Conservation (phyloP, 768 basidiomycete species). For the Termitomyces sp. region DNA sequence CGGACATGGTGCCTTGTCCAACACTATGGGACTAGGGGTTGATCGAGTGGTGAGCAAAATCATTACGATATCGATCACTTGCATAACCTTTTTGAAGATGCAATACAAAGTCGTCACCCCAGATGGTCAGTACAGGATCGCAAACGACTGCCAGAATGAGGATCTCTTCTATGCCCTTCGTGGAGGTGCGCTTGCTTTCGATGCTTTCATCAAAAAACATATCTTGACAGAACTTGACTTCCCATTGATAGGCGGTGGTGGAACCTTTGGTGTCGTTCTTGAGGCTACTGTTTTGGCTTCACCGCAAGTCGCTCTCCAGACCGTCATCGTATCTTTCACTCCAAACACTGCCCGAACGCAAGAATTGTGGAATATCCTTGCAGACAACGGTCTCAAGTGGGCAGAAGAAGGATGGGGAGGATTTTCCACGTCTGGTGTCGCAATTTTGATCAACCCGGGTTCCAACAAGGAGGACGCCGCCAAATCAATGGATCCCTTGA, state of each 20-base stretch:
- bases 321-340: slow-evolving; percentile 30
- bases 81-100: slow-evolving; percentile 24
- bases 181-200: slow-evolving; percentile 26
- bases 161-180: slow-evolving; percentile 56
- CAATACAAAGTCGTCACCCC: slow-evolving; percentile 54
- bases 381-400: slow-evolving; percentile 37
- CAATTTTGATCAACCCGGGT: slow-evolving; percentile 43
- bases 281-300: slow-evolving; percentile 34
- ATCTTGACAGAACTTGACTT: background rate
- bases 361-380: slow-evolving; percentile 33
- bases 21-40: slow-evolving; percentile 42
- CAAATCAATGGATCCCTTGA: slow-evolving; percentile 37
- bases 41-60: slow-evolving; percentile 37
- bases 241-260: slow-evolving; percentile 34
- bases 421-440: slow-evolving; percentile 31
- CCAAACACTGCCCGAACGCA: slow-evolving; percentile 22
- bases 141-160: slow-evolving; percentile 45
- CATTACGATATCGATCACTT: background rate
- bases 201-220: background rate
- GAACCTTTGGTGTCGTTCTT: slow-evolving; percentile 44
- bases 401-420: slow-evolving; percentile 50
- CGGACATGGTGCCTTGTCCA: slow-evolving; percentile 40
- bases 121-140: slow-evolving; percentile 41
- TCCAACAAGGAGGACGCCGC: slow-evolving; percentile 32
- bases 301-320: slow-evolving; percentile 32